Evolutionary conservation across 495 filamentous ascomycete species (phyloP), one percentile per base, ranked within the genome.

Genomic region (Penicillium odoratum): DNA sequence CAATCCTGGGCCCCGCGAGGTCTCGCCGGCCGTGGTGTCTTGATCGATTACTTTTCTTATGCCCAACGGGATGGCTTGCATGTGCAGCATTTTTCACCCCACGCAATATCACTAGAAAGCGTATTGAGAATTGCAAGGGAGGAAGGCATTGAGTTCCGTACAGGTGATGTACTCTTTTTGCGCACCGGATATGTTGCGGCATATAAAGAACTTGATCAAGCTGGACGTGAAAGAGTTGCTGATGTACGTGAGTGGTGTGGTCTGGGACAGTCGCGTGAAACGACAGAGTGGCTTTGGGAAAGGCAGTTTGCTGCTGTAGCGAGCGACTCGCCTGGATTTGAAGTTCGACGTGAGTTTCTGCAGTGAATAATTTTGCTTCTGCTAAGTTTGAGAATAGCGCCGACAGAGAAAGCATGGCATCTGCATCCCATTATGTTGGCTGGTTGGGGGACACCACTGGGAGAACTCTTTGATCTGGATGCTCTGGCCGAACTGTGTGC

Each of bases 1-100:
- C 30, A 33, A 33, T 5, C 30, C 8, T 33, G 30, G 30, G 30
- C 30, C 5, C 30, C 30, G 8, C 30, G 30, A 9, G 30, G 30
- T 0, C 30, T 33, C 8, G 25, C 47, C n/a, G 26, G 21, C 16
- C 72, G 76, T 9, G 76, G 76, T 10, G 67, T 81, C 26, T 66
- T 81, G 8, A 59, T 81, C 9, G 74, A 75, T 56, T 79, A 70
- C 58, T 73, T 79, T 57, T 75, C 57, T 55, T 86, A 71, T 70
- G 65, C 62, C 11, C 30, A 59, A 29, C 48, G 57, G 13, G 55
- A 77, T 25, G 61, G 62, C 10, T 55, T 68, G 30, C 18, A 48
- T 5, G 51, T 62, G 28, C 57, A 57, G 9, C 54, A 68, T 0
- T 64, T 79, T 38, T 47, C 56, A 5, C 69, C 51, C n/a, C 58